phyloP scores from a whole-genome alignment of 2,329 filamentous ascomycete genomes.

The Simplicillium aogashimaense region DNA sequence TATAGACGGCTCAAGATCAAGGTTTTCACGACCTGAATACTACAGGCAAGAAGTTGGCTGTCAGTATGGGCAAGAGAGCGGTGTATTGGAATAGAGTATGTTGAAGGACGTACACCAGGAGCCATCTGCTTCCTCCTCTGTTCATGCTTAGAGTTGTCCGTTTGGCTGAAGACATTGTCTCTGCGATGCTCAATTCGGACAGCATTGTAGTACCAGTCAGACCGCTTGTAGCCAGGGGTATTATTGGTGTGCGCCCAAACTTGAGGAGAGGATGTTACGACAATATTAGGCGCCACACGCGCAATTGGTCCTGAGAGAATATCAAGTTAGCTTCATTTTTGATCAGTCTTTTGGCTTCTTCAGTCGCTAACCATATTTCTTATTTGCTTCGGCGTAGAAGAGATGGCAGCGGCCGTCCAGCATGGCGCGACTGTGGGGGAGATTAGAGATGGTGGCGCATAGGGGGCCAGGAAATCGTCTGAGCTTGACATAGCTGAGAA shows the following conservation, averaged over 20 bases:
- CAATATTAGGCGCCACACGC: constrained; percentile 31
- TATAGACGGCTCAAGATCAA: constrained; percentile 36
- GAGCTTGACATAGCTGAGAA: not conserved
- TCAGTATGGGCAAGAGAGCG: not conserved
- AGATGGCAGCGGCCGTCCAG: constrained; percentile 11
- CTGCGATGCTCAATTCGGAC: constrained; percentile 36
- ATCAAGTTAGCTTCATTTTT: too few species aligned
- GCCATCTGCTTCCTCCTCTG: constrained; percentile 36
- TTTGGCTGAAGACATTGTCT: constrained; percentile 43
- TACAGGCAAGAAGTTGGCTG: constrained; percentile 10
- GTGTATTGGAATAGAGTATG: not conserved
- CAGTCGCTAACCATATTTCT: constrained; percentile 17
- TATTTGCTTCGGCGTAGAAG: constrained; percentile 15
- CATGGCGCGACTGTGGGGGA: constrained; percentile 15
- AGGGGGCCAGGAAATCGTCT: constrained; percentile 12
- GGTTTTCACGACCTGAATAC: constrained; percentile 48
- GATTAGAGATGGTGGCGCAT: constrained; percentile 11
- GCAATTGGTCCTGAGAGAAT: constrained; percentile 17
- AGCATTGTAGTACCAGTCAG: constrained; percentile 32
- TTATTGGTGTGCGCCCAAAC: constrained; percentile 32
- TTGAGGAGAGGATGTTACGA: constrained; percentile 38
- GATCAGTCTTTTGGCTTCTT: too few species aligned
- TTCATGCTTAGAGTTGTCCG: constrained; percentile 36
- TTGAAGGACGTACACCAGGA: constrained; percentile 29
- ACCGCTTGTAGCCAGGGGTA: constrained; percentile 28